These are phyloP conservation scores for Entophlyctis luteolus DNA, from an alignment of 192 early-diverging fungal genomes.

Conservation along the genomic window DNA sequence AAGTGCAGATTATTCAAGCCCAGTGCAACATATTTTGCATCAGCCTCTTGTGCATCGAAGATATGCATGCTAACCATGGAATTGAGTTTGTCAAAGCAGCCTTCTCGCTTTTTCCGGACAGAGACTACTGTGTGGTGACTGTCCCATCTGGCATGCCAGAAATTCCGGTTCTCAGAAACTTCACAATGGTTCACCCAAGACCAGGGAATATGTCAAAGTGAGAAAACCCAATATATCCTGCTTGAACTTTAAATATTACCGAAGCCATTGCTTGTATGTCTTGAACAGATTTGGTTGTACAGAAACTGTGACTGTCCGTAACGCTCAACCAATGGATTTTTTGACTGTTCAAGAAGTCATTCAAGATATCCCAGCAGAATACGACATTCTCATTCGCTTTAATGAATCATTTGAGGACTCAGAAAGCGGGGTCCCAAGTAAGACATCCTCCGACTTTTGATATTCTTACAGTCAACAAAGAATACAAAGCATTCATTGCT, in stretches of 20 bases:
- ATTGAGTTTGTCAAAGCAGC: constrained; percentile 43
- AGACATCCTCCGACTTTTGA: not conserved
- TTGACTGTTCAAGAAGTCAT: constrained; percentile 21
- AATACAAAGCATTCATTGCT: constrained; percentile 33
- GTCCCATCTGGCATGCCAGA: constrained; percentile 38
- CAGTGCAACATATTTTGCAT: constrained; percentile 49
- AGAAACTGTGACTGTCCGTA: constrained; percentile 26
- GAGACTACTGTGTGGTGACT: constrained; percentile 51
- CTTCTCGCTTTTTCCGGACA: constrained; percentile 41
- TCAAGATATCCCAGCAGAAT: constrained; percentile 14
- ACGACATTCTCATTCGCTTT: constrained; percentile 22
- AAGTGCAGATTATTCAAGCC: not conserved
- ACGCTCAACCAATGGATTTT: constrained; percentile 12
- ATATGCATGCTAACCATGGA: constrained; percentile 39
- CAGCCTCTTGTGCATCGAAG: constrained; percentile 46
- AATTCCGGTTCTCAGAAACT: constrained; percentile 40
- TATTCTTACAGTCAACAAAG: not conserved
- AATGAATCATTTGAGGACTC: constrained; percentile 16
- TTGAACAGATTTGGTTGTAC: constrained; percentile 34
- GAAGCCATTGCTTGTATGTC: constrained; percentile 44
- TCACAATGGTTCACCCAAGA: constrained; percentile 24
- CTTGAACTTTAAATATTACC: not conserved
- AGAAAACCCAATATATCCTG: not conserved
- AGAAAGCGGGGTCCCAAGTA: constrained; percentile 21
- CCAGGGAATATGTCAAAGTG: constrained; percentile 34